A percentile compares a stretch with the other conserved stretches of the same genome.
Conservation (phyloP, 106 monocot genomes). For the Narthecium ossifragum region DNA sequence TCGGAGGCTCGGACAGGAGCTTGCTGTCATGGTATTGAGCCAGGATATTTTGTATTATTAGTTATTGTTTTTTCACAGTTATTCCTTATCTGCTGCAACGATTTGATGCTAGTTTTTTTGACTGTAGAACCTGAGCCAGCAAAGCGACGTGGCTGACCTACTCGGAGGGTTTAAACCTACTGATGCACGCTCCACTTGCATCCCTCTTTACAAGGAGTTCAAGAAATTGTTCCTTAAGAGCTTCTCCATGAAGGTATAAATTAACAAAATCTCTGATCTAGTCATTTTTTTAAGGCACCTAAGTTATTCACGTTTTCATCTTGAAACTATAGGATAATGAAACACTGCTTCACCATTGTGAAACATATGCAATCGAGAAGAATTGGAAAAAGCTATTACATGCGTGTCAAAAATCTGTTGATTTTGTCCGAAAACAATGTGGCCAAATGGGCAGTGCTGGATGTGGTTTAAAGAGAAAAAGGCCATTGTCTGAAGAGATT, state of each 20-base stretch:
- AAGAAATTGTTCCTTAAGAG: slow-evolving; percentile 52
- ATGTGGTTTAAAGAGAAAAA: slow-evolving; percentile 60
- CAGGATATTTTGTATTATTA: no score
- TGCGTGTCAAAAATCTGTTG: slow-evolving; percentile 28
- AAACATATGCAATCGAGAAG: slow-evolving; percentile 45
- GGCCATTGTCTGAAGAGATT: slow-evolving; percentile 39
- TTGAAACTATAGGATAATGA: slow-evolving; percentile 45
- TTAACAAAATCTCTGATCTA: background rate
- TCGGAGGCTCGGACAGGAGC: slow-evolving; percentile 51
- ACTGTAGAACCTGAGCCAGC: slow-evolving; percentile 86
- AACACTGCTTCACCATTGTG: slow-evolving; percentile 39
- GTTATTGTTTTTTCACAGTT: no score
- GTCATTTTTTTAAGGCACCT: no score
- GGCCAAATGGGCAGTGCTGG: slow-evolving; percentile 14
- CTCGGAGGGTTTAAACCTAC: slow-evolving; percentile 90
- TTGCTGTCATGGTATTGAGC: slow-evolving; percentile 85
- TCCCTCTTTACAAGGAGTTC: slow-evolving; percentile 76
- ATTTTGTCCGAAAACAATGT: slow-evolving; percentile 15
- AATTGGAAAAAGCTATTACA: slow-evolving; percentile 73
- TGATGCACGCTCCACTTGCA: slow-evolving; percentile 64
- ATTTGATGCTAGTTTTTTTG: no score
- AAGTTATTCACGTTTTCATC: no score
- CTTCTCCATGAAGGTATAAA: slow-evolving; percentile 43
- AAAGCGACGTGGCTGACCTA: slow-evolving; percentile 89
- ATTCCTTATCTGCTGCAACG: no score